Percentiles rank a stretch among this genome's conserved stretches.
These are phyloP conservation scores for Neurospora sp. DNA, from an alignment of 2,329 filamentous ascomycete species.

Conservation along the genomic window DNA sequence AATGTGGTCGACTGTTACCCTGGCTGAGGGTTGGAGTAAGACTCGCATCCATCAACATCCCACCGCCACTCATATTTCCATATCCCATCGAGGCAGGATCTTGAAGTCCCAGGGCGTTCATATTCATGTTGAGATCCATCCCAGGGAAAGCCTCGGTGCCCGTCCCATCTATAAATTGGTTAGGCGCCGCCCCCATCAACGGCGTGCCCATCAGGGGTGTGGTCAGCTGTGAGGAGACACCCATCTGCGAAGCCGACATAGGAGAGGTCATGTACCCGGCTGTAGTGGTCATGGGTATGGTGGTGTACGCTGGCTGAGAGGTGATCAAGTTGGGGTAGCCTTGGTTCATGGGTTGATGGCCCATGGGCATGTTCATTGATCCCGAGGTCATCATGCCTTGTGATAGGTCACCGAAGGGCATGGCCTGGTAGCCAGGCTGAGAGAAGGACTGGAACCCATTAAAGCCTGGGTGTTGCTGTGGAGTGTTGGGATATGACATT, in stretches of 20 bases:
- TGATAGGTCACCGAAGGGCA: conserved; percentile 10
- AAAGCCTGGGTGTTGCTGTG: conserved; percentile 7
- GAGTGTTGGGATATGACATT: conserved; percentile 10
- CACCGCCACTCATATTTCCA: background rate
- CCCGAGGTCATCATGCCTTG: conserved; percentile 5
- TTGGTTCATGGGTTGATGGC: conserved; percentile 6
- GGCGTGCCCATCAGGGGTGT: background rate
- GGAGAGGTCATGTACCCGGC: conserved; percentile 12
- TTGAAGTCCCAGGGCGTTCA: conserved; percentile 30
- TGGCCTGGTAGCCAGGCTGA: conserved; percentile 9
- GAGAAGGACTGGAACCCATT: conserved; percentile 3
- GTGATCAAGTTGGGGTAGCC: conserved; percentile 16
- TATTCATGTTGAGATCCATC: conserved; percentile 21
- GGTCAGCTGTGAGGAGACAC: background rate
- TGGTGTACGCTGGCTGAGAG: conserved; percentile 5
- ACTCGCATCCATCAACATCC: background rate
- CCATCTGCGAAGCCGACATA: background rate
- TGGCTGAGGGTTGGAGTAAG: background rate
- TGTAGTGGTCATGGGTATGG: conserved; percentile 9
- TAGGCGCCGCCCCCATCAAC: conserved; percentile 17
- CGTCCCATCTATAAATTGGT: conserved; percentile 22
- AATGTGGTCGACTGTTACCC: background rate
- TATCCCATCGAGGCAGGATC: conserved; percentile 11
- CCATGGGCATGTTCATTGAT: conserved; percentile 8
- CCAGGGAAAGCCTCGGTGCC: conserved; percentile 26